Evolutionary conservation across 441 rosid species (phyloP).

Genomic region (Gossypium davidsonii): DNA sequence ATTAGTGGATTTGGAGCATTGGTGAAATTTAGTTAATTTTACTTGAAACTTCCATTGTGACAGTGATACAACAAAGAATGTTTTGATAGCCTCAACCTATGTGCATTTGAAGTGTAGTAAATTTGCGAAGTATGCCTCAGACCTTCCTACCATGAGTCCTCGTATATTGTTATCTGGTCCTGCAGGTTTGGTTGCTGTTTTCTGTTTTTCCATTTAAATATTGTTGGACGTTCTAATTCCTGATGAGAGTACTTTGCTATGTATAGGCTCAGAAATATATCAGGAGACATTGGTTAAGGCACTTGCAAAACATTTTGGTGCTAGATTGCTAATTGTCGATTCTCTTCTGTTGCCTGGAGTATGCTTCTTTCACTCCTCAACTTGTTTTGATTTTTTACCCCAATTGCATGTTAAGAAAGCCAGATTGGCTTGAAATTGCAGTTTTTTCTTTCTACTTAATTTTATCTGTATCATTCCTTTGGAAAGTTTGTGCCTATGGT

Average conservation of each 20-base stretch:
- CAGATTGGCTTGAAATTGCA: background rate
- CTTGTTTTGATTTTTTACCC: background rate
- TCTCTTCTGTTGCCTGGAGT: conserved; percentile 91
- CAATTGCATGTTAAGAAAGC: background rate
- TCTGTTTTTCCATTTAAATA: conserved; percentile 5
- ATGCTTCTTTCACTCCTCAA: conserved; percentile 29
- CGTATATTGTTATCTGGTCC: conserved; percentile 94
- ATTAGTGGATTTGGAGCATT: background rate
- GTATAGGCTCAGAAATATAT: conserved; percentile 89
- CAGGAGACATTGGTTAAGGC: conserved; percentile 89
- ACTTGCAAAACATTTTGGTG: conserved; percentile 80
- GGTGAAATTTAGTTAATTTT: background rate
- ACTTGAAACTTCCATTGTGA: conserved; percentile 20
- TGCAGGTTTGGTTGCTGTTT: conserved; percentile 48
- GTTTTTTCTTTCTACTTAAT: background rate
- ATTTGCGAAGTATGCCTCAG: conserved; percentile 61
- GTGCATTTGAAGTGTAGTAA: conserved; percentile 75
- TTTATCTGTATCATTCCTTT: background rate
- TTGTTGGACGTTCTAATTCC: background rate
- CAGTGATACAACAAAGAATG: conserved; percentile 87
- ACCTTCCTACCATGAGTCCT: conserved; percentile 73
- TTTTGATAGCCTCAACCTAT: conserved; percentile 67
- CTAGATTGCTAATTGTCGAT: conserved; percentile 67
- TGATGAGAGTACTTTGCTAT: conserved; percentile 4
- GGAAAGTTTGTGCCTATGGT: background rate